Evolutionary conservation across 768 basidiomycete species (phyloP).

Genomic region (Trametes elegans): DNA sequence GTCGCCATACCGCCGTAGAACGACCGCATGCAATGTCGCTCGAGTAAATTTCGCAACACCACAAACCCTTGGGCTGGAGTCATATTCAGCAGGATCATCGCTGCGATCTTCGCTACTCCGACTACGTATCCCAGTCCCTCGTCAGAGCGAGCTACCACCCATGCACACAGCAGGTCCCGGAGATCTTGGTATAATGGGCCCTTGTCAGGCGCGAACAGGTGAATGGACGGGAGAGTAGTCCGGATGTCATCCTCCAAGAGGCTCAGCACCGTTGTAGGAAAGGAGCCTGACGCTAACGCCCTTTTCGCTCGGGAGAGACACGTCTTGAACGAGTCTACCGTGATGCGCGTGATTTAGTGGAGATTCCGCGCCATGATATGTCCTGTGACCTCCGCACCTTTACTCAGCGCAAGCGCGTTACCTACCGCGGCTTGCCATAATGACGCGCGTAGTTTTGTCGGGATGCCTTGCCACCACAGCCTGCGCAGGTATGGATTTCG

Average conservation of each 20-base stretch:
- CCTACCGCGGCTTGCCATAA: slow-evolving; percentile 89
- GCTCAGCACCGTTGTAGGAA: slow-evolving; percentile 59
- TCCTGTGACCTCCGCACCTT: slow-evolving; percentile 57
- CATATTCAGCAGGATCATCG: slow-evolving; percentile 86
- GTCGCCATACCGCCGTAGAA: slow-evolving; percentile 74
- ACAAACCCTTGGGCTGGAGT: slow-evolving; percentile 71
- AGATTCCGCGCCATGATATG: background rate
- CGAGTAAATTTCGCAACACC: slow-evolving; percentile 81
- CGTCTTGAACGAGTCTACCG: slow-evolving; percentile 64
- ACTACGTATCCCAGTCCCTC: slow-evolving; percentile 74
- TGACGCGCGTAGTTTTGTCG: slow-evolving; percentile 70
- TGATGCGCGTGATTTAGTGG: background rate
- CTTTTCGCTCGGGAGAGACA: slow-evolving; percentile 75
- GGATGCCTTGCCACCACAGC: slow-evolving; percentile 90
- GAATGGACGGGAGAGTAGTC: slow-evolving; percentile 70
- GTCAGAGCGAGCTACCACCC: slow-evolving; percentile 83
- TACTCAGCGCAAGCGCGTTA: slow-evolving; percentile 77
- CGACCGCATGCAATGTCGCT: slow-evolving; percentile 80
- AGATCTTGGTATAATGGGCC: slow-evolving; percentile 83
- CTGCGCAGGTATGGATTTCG: slow-evolving; percentile 62
- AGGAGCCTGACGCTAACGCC: slow-evolving; percentile 60
- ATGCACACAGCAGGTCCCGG: slow-evolving; percentile 81
- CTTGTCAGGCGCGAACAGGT: slow-evolving; percentile 72
- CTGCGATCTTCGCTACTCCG: slow-evolving; percentile 74
- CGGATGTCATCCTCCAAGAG: slow-evolving; percentile 74